Evolutionary conservation across 2,329 filamentous ascomycete genomes (phyloP).

Genomic region (Pseudohalonectria lignicola): DNA sequence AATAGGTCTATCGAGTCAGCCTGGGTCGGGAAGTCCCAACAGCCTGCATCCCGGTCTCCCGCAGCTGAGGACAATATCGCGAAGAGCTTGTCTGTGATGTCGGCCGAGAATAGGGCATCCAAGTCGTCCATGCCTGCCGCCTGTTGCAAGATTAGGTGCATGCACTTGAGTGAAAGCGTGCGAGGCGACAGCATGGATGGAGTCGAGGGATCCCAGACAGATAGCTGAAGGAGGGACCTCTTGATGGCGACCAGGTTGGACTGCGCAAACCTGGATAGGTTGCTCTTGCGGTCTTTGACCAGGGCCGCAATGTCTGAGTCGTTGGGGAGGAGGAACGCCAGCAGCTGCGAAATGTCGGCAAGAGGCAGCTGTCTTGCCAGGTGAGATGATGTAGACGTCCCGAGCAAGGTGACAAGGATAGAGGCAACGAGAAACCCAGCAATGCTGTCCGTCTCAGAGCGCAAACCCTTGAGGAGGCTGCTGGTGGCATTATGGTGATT

Average conservation of each 20-base stretch:
- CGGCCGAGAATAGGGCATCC: conserved; percentile 34
- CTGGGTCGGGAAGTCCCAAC: conserved; percentile 23
- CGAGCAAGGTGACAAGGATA: conserved; percentile 51
- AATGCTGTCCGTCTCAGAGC: conserved; percentile 47
- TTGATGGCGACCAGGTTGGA: conserved; percentile 44
- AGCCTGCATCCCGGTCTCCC: conserved; percentile 17
- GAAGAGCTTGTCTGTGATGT: conserved; percentile 38
- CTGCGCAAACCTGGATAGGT: conserved; percentile 57
- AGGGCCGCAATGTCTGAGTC: conserved; percentile 46
- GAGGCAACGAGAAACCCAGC: conserved; percentile 54
- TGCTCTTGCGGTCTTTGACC: conserved; percentile 53
- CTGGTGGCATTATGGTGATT: conserved; percentile 60
- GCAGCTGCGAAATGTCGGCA: conserved; percentile 41
- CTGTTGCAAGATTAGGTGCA: conserved; percentile 46
- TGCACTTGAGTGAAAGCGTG: conserved; percentile 49
- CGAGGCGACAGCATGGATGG: conserved; percentile 48
- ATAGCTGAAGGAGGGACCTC: conserved; percentile 34
- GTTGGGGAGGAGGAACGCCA: conserved; percentile 42
- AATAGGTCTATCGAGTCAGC: conserved; percentile 27
- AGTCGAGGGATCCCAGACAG: conserved; percentile 46
- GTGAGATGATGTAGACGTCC: conserved; percentile 48
- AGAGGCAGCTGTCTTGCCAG: conserved; percentile 44
- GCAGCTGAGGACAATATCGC: conserved; percentile 26
- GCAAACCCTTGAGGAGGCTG: conserved; percentile 52
- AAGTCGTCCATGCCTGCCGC: conserved; percentile 35